Conservation (phyloP, 495 filamentous ascomycete species). For the Patellaria atrata region DNA sequence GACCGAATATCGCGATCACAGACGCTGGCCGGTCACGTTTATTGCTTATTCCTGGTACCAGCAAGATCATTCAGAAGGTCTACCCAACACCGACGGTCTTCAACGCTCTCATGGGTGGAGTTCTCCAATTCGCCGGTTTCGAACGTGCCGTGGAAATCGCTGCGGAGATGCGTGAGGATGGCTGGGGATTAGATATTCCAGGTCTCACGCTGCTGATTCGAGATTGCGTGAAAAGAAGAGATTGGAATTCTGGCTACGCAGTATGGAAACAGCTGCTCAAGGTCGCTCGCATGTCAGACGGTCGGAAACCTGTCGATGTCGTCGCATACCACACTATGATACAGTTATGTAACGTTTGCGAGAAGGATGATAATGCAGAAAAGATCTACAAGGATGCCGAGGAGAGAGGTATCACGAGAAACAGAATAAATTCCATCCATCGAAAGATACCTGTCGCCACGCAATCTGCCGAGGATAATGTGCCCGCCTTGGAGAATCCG, state of each 20-base stretch:
- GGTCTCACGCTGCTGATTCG: constrained; percentile 19
- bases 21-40: constrained; percentile 13
- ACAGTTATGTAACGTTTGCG: too few species aligned
- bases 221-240: constrained; percentile 17
- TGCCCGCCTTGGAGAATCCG: too few species aligned
- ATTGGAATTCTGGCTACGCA: constrained; percentile 18
- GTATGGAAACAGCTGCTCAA: constrained; percentile 24
- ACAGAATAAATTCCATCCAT: too few species aligned
- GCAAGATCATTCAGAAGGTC: constrained; percentile 25
- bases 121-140: constrained; percentile 23
- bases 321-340: too few species aligned
- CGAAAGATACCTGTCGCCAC: too few species aligned
- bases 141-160: constrained; percentile 20
- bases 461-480: too few species aligned
- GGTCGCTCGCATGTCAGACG: too few species aligned
- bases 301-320: too few species aligned
- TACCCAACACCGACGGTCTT: constrained; percentile 23
- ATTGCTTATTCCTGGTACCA: constrained; percentile 6
- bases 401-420: too few species aligned
- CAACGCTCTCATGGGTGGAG: constrained; percentile 20
- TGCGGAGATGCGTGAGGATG: constrained; percentile 22
- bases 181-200: constrained; percentile 23
- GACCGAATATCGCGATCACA: constrained; percentile 20
- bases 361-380: too few species aligned
- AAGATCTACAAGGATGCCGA: too few species aligned